Evolutionary conservation across 495 filamentous ascomycete genomes (phyloP).

Genomic region (Massariosphaeria phaeospora): DNA sequence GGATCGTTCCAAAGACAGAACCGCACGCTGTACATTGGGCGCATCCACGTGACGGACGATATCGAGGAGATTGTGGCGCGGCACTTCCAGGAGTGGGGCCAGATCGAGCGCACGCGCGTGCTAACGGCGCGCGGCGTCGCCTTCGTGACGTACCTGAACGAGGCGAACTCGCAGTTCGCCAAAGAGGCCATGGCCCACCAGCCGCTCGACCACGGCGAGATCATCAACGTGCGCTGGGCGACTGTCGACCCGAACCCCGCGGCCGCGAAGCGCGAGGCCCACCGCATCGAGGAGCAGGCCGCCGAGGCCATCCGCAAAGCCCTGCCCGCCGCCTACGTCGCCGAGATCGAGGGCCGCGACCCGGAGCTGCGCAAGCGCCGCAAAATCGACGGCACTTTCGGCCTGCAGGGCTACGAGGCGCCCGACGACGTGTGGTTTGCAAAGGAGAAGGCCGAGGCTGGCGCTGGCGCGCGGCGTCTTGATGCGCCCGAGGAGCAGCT

Average conservation of each 20-base stretch:
- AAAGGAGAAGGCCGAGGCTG: constrained; percentile 43
- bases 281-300: constrained; percentile 92
- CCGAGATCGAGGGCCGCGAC: constrained; percentile 88
- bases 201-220: constrained; percentile 77
- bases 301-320: constrained; percentile 89
- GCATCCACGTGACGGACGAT: constrained; percentile 94
- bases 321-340: constrained; percentile 85
- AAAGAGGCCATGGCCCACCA: constrained; percentile 91
- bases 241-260: constrained; percentile 93
- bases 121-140: constrained; percentile 85
- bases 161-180: constrained; percentile 73
- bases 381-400: constrained; percentile 86
- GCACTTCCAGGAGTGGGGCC: constrained; percentile 92
- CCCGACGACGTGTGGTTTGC: constrained; percentile 95
- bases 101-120: constrained; percentile 64
- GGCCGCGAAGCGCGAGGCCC: constrained; percentile 87
- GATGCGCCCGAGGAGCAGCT: constrained; percentile 46
- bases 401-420: constrained; percentile 84
- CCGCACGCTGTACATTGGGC: constrained; percentile 83
- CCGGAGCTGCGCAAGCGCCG: constrained; percentile 78
- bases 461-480: constrained; percentile 37
- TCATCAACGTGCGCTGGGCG: constrained; percentile 95
- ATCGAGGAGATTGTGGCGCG: constrained; percentile 94
- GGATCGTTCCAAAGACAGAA: constrained; percentile 89
- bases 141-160: constrained; percentile 83